Evolutionary conservation across 108 stramenopile genomes (phyloP), one percentile per base, ranked within the genome.

Genomic region (Cylindrotheca fusiformis): DNA sequence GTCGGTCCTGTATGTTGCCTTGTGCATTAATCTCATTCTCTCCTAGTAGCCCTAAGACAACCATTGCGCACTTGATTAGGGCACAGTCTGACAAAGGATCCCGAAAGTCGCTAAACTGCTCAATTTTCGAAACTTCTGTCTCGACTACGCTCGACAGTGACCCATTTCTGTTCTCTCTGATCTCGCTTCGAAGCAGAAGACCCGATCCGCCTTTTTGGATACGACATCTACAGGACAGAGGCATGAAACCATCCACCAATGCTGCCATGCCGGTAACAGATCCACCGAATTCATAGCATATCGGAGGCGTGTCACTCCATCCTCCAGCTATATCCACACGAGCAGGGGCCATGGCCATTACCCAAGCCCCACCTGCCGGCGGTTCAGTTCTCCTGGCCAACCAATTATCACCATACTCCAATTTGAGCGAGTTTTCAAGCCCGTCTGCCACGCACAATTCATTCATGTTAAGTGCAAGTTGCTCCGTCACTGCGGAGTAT

Each of bases 281-380:
- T 27, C 89, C 85, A 18, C 90, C 90, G 63, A 68, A 71, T 55
- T 96, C 90, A 66, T 75, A 88, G 26, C 74, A 80, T 12, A 96
- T 74, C 3, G 95, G 95, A 29, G 95, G 90, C 17, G 95, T 96
- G 60, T 96, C 95, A 48, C 68, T 75, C 95, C 95, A 96, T 0
- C 90, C 95, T 14, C 95, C 95, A 6, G 80, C 83, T 3, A 96
- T 49, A 63, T 96, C 95, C 1, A 96, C 68, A 25, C 95, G 60
- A 23, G 72, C 88, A 19, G 95, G 90, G 6, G 91, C 78, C 29
- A 65, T 76, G 3, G 90, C 82, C 18, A 77, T 33, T 5, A 77
- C 83, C 69, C 83, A 85, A 32, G 45, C 55, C 19, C 45, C 45
- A 4, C 20, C 1, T 4, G 48, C 28, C 20, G 62, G 29, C 2